Conservation (phyloP, 2,329 filamentous ascomycete genomes). For the Clonostachys sp. region DNA sequence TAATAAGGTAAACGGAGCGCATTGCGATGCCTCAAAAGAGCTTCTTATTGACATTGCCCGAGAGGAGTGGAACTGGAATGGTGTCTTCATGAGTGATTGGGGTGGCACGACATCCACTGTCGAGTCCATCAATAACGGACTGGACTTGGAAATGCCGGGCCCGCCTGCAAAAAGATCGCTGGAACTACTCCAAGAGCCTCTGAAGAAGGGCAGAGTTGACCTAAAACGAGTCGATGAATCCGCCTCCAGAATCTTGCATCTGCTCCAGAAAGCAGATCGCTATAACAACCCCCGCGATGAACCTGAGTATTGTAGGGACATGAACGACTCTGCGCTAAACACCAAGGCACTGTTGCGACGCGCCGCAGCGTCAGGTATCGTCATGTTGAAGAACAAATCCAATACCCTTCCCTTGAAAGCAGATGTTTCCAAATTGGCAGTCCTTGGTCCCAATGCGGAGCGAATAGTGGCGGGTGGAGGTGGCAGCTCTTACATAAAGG, state of each 20-base stretch:
- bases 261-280: constrained; percentile 9
- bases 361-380: constrained; percentile 37
- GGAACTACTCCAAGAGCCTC: constrained; percentile 2
- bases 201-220: background rate
- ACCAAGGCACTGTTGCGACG: constrained; percentile 7
- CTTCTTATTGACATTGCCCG: constrained; percentile 3
- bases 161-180: constrained; percentile 11
- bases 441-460: background rate
- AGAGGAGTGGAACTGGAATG: constrained; percentile 6
- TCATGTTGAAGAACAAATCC: constrained; percentile 10
- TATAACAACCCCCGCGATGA: background rate
- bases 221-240: constrained; percentile 12
- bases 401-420: constrained; percentile 44
- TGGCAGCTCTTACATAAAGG: constrained; percentile 2
- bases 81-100: constrained; percentile 6
- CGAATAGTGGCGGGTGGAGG: background rate
- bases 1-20: constrained; percentile 30
- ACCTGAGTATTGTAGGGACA: background rate
- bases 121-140: constrained; percentile 16
- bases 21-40: constrained; percentile 14
- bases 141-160: constrained; percentile 25
- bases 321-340: too few species aligned
- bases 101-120: constrained; percentile 25
- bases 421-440: background rate
- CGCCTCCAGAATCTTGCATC: constrained; percentile 8